A percentile compares a stretch with the other conserved stretches of the same genome.
Conservation (phyloP, 2,329 filamentous ascomycete species). For the Pseudogymnoascus sp. region DNA sequence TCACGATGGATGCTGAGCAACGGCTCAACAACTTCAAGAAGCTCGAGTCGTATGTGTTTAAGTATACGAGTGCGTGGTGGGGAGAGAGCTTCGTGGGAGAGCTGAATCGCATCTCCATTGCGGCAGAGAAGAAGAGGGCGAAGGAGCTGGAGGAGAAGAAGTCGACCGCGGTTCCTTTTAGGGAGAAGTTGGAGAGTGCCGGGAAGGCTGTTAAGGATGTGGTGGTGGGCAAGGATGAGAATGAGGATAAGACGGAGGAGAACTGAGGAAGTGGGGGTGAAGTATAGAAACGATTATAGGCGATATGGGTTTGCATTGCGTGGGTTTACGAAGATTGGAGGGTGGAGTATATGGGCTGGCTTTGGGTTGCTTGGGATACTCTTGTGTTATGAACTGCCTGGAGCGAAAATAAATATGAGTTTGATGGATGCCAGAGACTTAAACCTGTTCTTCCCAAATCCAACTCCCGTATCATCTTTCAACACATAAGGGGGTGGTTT, state of each 20-base stretch:
- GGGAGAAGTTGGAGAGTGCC: background rate
- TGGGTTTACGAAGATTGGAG: background rate
- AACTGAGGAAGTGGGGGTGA: background rate
- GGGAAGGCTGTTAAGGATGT: background rate
- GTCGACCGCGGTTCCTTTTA: background rate
- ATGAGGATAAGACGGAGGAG: background rate
- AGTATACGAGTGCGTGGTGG: constrained; percentile 98
- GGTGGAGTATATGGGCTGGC: constrained; percentile 1
- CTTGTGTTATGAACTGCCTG: constrained; percentile 2
- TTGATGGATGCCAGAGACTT: background rate
- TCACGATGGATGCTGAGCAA: constrained; percentile 89
- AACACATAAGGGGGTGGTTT: too few relatives aligned
- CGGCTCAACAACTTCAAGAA: constrained; percentile 82
- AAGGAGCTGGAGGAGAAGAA: background rate
- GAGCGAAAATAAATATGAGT: constrained; percentile 2
- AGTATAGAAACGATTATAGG: background rate
- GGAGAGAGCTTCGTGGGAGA: constrained; percentile 86
- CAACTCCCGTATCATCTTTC: background rate
- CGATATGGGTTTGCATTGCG: background rate
- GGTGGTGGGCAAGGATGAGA: background rate
- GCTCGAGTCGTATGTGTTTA: constrained; percentile 89
- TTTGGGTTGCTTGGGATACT: constrained; percentile 5
- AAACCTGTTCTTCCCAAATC: too few relatives aligned
- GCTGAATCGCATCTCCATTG: constrained; percentile 38
- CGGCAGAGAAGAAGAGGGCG: constrained; percentile 22